Percentiles rank a stretch among this genome's conserved stretches.
These are phyloP conservation scores for Calocera cornea DNA, from an alignment of 768 basidiomycete genomes.

Conservation along the genomic window DNA sequence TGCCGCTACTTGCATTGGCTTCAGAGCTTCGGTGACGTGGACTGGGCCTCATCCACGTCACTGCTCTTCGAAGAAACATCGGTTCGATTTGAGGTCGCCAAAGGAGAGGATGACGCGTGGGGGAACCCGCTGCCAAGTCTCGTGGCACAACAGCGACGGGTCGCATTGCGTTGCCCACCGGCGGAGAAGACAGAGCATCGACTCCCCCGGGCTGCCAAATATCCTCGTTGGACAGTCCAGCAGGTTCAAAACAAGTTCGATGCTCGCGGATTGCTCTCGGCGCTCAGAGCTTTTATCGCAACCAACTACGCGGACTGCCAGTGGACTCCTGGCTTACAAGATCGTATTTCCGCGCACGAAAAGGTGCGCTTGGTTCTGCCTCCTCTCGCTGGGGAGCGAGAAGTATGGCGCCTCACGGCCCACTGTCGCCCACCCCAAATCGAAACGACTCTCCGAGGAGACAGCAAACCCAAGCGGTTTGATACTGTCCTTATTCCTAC, in stretches of 20 bases:
- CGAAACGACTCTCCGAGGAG: background rate
- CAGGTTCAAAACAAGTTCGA: no score
- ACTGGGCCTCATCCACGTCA: no score
- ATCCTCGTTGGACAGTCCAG: no score
- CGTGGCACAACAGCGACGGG: no score
- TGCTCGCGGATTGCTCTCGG: background rate
- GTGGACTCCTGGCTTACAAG: background rate
- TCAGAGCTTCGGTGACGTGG: no score
- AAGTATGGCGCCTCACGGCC: background rate
- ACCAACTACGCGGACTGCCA: background rate
- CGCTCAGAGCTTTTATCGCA: background rate
- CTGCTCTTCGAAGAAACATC: background rate
- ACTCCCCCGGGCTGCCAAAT: no score
- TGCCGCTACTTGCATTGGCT: slow-evolving; percentile 21
- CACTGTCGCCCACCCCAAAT: background rate
- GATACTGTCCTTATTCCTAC: slow-evolving; percentile 11
- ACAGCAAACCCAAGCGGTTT: background rate
- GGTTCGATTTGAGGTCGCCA: no score
- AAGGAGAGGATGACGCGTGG: no score
- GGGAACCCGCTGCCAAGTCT: no score
- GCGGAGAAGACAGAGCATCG: no score
- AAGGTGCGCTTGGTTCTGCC: background rate
- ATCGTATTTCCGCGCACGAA: background rate
- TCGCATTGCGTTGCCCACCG: no score
- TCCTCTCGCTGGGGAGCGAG: background rate